phyloP scores from a whole-genome alignment of 257 asterid genomes.

The Scutellaria barbata region DNA sequence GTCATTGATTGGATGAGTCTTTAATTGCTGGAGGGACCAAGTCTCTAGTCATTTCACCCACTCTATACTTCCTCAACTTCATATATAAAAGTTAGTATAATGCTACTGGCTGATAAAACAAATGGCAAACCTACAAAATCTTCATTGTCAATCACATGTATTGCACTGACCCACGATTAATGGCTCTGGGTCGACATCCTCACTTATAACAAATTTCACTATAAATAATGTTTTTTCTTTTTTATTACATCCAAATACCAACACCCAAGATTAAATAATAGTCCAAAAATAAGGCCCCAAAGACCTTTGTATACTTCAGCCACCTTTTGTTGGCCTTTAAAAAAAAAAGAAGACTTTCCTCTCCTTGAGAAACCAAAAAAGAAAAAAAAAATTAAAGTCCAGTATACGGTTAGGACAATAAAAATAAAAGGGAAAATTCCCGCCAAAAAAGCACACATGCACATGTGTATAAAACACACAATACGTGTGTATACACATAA shows the following conservation, averaged over 20 bases:
- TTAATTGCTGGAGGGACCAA: constrained; percentile 67
- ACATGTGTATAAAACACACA: constrained; percentile 52
- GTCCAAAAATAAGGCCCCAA: constrained; percentile 70
- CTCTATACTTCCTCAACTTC: constrained; percentile 29
- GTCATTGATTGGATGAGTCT: constrained; percentile 45
- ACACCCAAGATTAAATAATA: constrained; percentile 38
- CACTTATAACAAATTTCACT: not conserved
- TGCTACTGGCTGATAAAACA: constrained; percentile 53
- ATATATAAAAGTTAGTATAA: constrained; percentile 18
- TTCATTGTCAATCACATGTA: constrained; percentile 81
- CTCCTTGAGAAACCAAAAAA: constrained; percentile 29
- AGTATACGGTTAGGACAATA: constrained; percentile 56
- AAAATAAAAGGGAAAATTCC: constrained; percentile 42
- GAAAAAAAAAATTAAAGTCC: constrained; percentile 42
- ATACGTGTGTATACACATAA: constrained; percentile 53
- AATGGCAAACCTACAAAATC: constrained; percentile 80
- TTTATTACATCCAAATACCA: constrained; percentile 60
- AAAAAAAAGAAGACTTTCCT: constrained; percentile 37
- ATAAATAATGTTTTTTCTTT: not conserved
- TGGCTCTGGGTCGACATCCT: constrained; percentile 22
- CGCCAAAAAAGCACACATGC: constrained; percentile 77
- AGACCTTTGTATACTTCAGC: constrained; percentile 74
- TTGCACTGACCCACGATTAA: constrained; percentile 41
- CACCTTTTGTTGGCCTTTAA: constrained; percentile 51
- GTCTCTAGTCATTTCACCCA: constrained; percentile 46